A percentile compares a stretch with the other conserved stretches of the same genome.
phyloP scores from a whole-genome alignment of 441 rosid species.

The Geranium incanum region DNA sequence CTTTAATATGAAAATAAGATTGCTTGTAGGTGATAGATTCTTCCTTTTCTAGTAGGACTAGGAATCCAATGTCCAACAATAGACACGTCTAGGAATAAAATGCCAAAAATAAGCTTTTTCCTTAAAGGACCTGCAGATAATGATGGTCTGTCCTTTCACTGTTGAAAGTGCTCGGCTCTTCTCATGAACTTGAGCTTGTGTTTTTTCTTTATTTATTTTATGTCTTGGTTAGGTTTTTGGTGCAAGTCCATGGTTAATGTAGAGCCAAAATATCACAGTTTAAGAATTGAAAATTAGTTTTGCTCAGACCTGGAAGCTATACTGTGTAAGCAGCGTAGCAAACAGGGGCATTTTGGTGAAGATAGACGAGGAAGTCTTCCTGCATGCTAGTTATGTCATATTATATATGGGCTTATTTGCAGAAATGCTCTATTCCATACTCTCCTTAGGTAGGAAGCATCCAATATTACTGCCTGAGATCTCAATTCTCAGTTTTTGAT shows the following conservation, averaged over 20 bases:
- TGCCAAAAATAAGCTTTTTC: neutral
- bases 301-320: neutral
- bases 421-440: too few species aligned
- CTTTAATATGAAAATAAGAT: neutral
- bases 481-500: too few species aligned
- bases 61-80: neutral
- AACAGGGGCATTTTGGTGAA: neutral
- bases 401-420: neutral
- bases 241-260: neutral
- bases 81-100: neutral
- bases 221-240: neutral
- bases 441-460: too few species aligned
- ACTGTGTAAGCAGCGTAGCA: too few species aligned
- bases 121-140: neutral
- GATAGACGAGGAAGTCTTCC: neutral
- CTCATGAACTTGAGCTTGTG: neutral
- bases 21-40: neutral
- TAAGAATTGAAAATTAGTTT: neutral
- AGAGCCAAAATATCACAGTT: neutral
- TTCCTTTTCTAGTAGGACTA: slow-evolving; percentile 3
- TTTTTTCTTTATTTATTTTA: neutral
- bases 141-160: neutral
- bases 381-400: neutral
- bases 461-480: too few species aligned
- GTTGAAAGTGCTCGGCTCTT: neutral